Evolutionary conservation across 768 basidiomycete genomes (phyloP), one percentile per base, ranked within the genome.

Genomic region (Boletellus sp.): DNA sequence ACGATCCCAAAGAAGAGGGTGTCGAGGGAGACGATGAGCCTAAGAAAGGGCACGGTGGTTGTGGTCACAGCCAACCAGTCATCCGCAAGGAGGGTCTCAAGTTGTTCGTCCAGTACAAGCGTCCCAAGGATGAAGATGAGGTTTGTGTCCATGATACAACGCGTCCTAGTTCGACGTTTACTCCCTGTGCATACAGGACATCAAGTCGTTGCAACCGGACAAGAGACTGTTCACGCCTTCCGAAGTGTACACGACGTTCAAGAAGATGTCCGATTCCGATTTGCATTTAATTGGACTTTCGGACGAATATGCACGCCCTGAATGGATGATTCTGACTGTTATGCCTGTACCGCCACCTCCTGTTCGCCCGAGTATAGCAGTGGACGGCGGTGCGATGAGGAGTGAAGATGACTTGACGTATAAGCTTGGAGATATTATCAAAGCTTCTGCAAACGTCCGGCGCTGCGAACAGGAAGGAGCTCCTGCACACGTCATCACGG

Each of bases 321-420:
- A 97, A 62, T 99, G 96, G 96, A 98, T 99, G 96, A 96, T 99
- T 57, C 74, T 98, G 36, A 98, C 96, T 0, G 93, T 97, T 33
- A 79, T 98, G 67, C 96, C 96, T 32, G 95, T 99, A 0, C 96
- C 96, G 2, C 96, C 96, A 2, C 95, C 95, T 6, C 93, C 96
- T 8, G 96, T 99, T 47, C 91, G 96, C 42, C 96, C 96, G 0
- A 95, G 93, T 71, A 97, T 99, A 50, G 88, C 95, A 12, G 90
- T 97, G 24, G 95, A 98, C 59, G 95, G 95, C 19, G 94, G 95
- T 45, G 86, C 90, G 2, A 93, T 95, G 87, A 82, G 94, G 37
- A 92, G 91, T 59, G 96, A 99, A 71, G 96, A 98, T 61, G 96
- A 98, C 71, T 75, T 98, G 76, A 99, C 96, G 2, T 97, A 95